Evolutionary conservation across 1,284 basidiomycete genomes (phyloP).

Genomic region (Naganishia liquefaciens): DNA sequence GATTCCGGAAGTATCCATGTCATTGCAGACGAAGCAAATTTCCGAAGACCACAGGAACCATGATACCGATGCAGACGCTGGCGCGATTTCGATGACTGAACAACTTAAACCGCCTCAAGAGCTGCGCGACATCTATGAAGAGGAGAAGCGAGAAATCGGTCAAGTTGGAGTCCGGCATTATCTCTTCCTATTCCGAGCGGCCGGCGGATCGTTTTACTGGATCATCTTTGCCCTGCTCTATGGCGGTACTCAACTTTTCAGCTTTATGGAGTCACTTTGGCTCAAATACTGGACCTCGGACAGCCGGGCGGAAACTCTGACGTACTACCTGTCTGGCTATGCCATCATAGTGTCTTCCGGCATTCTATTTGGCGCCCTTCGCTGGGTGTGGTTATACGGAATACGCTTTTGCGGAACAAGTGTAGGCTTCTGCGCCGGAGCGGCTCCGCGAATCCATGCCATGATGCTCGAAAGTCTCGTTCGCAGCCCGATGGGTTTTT

Average conservation of each 20-base stretch:
- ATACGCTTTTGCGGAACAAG: slow-evolving; percentile 36
- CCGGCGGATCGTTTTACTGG: slow-evolving; percentile 54
- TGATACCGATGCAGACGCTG: neutral
- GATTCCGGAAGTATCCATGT: neutral
- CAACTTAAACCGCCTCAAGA: neutral
- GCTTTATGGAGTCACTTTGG: slow-evolving; percentile 38
- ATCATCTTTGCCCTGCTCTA: slow-evolving; percentile 40
- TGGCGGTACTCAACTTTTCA: slow-evolving; percentile 37
- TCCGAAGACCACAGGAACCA: neutral
- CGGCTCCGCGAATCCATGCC: slow-evolving; percentile 66
- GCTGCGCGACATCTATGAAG: slow-evolving; percentile 67
- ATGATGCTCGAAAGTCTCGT: slow-evolving; percentile 62
- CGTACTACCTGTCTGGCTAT: slow-evolving; percentile 45
- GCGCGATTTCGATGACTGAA: neutral
- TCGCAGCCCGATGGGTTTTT: slow-evolving; percentile 71
- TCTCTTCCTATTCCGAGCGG: slow-evolving; percentile 44
- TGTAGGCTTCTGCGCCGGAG: slow-evolving; percentile 61
- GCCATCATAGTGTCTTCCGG: slow-evolving; percentile 34
- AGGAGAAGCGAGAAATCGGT: slow-evolving; percentile 68
- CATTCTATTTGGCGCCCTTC: slow-evolving; percentile 37
- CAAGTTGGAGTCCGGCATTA: slow-evolving; percentile 46
- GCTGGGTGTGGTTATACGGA: slow-evolving; percentile 54
- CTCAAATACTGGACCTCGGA: slow-evolving; percentile 48
- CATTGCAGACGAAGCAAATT: neutral
- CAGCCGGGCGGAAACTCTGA: slow-evolving; percentile 37